Evolutionary conservation across 2,329 filamentous ascomycete species (phyloP).

Genomic region (Botrytis paeoniae): DNA sequence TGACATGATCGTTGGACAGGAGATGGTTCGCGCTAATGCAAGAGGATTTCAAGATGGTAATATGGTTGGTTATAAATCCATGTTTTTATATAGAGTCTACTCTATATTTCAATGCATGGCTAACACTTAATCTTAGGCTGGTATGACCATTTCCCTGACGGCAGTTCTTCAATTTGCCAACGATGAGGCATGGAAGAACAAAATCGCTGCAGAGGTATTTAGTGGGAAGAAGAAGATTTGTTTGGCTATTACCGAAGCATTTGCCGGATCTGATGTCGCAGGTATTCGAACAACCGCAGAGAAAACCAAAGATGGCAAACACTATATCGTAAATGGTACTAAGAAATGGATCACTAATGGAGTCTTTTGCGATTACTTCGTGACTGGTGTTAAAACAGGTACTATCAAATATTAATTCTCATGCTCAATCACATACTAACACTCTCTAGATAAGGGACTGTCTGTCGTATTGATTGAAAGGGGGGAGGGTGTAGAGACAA

Average conservation of each 20-base stretch:
- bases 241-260: conserved; percentile 83
- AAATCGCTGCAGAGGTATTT: conserved; percentile 69
- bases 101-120: background rate
- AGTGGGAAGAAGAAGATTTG: conserved; percentile 84
- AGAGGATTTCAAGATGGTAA: conserved; percentile 84
- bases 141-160: conserved; percentile 72
- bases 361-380: conserved; percentile 78
- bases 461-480: conserved; percentile 74
- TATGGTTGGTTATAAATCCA: conserved; percentile 60
- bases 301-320: conserved; percentile 69
- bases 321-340: conserved; percentile 69
- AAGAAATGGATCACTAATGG: conserved; percentile 90
- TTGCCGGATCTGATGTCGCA: conserved; percentile 80
- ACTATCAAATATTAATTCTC: background rate
- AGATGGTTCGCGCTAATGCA: conserved; percentile 66
- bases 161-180: conserved; percentile 77
- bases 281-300: conserved; percentile 74
- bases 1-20: conserved; percentile 73
- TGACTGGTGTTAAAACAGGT: conserved; percentile 70
- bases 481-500: conserved; percentile 72
- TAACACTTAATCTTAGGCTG: conserved; percentile 11
- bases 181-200: conserved; percentile 62
- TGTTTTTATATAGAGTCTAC: background rate
- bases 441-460: conserved; percentile 61
- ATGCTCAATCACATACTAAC: background rate